phyloP scores from a whole-genome alignment of 495 filamentous ascomycete genomes.

The Lophiostoma macrostomum region DNA sequence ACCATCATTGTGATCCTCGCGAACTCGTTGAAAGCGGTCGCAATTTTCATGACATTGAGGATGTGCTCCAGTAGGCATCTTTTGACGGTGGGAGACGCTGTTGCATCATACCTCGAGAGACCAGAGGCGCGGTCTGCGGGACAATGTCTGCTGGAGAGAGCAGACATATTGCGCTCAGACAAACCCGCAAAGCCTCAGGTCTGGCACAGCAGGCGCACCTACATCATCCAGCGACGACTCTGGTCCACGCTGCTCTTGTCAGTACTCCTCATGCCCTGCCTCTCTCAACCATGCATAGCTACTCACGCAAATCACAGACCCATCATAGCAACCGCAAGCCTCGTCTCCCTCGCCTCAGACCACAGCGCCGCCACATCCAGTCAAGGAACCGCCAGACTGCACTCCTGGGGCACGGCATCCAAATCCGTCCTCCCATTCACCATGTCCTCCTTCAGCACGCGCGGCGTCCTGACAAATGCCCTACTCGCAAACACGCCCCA shows the following conservation, averaged over 20 bases:
- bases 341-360: not conserved
- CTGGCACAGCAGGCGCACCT: too few species aligned
- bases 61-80: not conserved
- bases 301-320: too few species aligned
- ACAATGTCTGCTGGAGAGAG: not conserved
- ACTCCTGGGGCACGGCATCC: constrained; percentile 7
- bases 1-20: constrained; percentile 13
- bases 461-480: constrained; percentile 23
- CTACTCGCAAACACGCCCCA: constrained; percentile 48
- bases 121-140: constrained; percentile 1
- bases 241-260: too few species aligned
- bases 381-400: not conserved
- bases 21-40: constrained; percentile 6
- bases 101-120: constrained; percentile 11
- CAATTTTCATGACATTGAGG: not conserved
- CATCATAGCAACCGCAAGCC: not conserved
- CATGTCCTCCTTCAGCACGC: not conserved
- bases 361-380: not conserved
- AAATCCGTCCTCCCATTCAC: not conserved
- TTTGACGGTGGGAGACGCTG: constrained; percentile 17
- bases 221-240: too few species aligned
- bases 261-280: too few species aligned
- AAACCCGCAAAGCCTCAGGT: too few species aligned
- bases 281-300: too few species aligned
- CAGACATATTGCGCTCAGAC: not conserved